Conservation (phyloP, 768 basidiomycete genomes). For the Hemileccinum impolitum region DNA sequence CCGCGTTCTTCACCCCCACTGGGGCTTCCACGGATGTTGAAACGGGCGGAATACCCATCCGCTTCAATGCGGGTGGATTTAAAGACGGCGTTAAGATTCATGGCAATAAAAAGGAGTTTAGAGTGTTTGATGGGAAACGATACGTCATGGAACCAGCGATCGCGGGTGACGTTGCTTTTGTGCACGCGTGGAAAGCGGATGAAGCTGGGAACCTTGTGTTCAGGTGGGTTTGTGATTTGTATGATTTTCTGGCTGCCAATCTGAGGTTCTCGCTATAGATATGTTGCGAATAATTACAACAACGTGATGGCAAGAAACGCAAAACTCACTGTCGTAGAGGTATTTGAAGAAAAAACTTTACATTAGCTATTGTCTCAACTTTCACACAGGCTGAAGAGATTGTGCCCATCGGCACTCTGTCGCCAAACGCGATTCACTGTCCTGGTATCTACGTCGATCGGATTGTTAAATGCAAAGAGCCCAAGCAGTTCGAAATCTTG, state of each 20-base stretch:
- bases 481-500: slow-evolving; percentile 71
- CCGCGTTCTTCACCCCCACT: slow-evolving; percentile 86
- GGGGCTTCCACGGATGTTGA: slow-evolving; percentile 79
- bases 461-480: slow-evolving; percentile 68
- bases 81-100: slow-evolving; percentile 60
- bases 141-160: slow-evolving; percentile 80
- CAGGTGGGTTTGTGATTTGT: slow-evolving; percentile 45
- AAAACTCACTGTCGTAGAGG: slow-evolving; percentile 85
- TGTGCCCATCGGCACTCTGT: slow-evolving; percentile 73
- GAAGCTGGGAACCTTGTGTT: slow-evolving; percentile 87
- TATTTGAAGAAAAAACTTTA: slow-evolving; percentile 23
- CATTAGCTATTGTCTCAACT: not conserved
- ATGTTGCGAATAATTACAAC: slow-evolving; percentile 81
- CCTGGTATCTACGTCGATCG: slow-evolving; percentile 84
- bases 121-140: slow-evolving; percentile 68
- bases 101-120: slow-evolving; percentile 71
- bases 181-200: slow-evolving; percentile 89
- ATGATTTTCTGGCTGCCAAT: not conserved
- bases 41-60: slow-evolving; percentile 68
- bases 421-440: slow-evolving; percentile 78
- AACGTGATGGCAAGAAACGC: slow-evolving; percentile 84
- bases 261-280: slow-evolving; percentile 41
- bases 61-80: slow-evolving; percentile 73
- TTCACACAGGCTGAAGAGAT: slow-evolving; percentile 75
- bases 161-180: slow-evolving; percentile 74